Conservation (phyloP, 2,329 filamentous ascomycete species). For the Fusarium gaditjirri region DNA sequence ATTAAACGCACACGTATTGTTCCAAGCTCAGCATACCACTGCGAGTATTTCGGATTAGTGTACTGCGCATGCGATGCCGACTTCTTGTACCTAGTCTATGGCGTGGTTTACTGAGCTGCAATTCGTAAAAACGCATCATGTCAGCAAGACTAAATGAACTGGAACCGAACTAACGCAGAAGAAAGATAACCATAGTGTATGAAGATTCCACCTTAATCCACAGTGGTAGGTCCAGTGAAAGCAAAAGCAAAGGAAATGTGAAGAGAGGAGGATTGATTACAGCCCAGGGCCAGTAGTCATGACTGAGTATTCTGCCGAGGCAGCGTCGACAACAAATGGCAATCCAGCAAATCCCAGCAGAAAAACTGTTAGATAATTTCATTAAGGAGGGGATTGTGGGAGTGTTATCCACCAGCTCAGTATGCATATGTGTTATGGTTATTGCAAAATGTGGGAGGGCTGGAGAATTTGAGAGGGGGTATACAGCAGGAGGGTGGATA, state of each 20-base stretch:
- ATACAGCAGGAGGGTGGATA: neutral
- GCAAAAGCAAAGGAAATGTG: neutral
- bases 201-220: neutral
- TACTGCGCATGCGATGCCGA: neutral
- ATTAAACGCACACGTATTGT: neutral
- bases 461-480: neutral
- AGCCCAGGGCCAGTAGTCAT: neutral
- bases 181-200: neutral
- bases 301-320: neutral
- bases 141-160: neutral
- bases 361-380: neutral
- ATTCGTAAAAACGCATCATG: neutral
- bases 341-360: constrained; percentile 1
- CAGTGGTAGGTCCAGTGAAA: neutral
- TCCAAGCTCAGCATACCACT: neutral
- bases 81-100: neutral
- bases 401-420: constrained; percentile 20
- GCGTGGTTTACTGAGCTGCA: neutral
- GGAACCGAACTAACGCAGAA: neutral
- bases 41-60: neutral
- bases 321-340: neutral
- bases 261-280: neutral
- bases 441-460: constrained; percentile 11
- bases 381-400: constrained; percentile 16
- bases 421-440: constrained; percentile 43